Evolutionary conservation across 129 eudicot genomes (phyloP).

Genomic region (Scalesia atractyloides): DNA sequence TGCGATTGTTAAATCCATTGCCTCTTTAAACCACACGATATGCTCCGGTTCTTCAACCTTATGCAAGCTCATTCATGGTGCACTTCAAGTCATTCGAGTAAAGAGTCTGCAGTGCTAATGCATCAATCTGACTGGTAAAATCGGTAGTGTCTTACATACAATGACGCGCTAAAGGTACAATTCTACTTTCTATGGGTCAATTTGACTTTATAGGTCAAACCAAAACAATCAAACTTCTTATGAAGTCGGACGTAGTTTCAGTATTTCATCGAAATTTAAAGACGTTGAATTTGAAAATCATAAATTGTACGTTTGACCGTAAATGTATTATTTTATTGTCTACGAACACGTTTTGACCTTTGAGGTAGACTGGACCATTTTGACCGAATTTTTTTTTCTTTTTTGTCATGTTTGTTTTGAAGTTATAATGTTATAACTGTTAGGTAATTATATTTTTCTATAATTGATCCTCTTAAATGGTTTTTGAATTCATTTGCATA

Average conservation of each 20-base stretch:
- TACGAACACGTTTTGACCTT: neutral
- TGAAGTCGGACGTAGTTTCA: too few species aligned
- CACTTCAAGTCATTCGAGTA: constrained; percentile 52
- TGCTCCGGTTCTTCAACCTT: constrained; percentile 91
- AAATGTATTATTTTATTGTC: constrained; percentile 4
- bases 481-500: constrained; percentile 29
- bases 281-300: too few species aligned
- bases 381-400: neutral
- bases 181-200: neutral
- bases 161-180: constrained; percentile 86
- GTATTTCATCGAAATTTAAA: too few species aligned
- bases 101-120: constrained; percentile 71
- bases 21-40: constrained; percentile 90
- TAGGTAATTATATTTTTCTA: too few species aligned
- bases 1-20: constrained; percentile 75
- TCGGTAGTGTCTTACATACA: constrained; percentile 94
- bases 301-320: too few species aligned
- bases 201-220: constrained; percentile 16
- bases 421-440: constrained; percentile 5
- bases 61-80: constrained; percentile 99
- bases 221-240: too few species aligned
- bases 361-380: constrained; percentile 10
- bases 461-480: too few species aligned
- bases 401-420: neutral
- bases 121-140: constrained; percentile 98